Evolutionary conservation across 2,329 filamentous ascomycete species (phyloP).

Genomic region (Nigrospora osmanthi): DNA sequence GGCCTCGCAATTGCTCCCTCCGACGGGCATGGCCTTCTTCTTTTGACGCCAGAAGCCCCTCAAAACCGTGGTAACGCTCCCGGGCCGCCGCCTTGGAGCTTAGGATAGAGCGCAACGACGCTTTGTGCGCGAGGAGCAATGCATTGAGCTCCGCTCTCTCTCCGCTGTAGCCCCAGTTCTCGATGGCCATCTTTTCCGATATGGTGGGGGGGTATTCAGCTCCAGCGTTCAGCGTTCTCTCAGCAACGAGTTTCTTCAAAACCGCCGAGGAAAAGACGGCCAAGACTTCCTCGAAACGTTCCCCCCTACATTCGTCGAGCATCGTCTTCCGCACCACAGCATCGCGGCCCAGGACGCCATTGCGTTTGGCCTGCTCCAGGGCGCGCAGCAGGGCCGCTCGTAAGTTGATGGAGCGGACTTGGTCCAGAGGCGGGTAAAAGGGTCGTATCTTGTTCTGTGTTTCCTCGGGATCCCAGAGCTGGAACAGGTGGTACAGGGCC

Average conservation of each 20-base stretch:
- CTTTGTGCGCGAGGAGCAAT: conserved; percentile 67
- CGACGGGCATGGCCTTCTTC: conserved; percentile 48
- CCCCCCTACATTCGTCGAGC: conserved; percentile 92
- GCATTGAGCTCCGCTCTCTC: conserved; percentile 50
- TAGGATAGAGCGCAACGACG: conserved; percentile 52
- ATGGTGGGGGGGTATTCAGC: conserved; percentile 33
- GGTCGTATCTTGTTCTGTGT: conserved; percentile 75
- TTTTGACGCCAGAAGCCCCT: conserved; percentile 56
- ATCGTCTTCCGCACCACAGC: conserved; percentile 83
- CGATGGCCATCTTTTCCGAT: conserved; percentile 48
- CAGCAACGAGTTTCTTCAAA: conserved; percentile 58
- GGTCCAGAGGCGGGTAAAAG: conserved; percentile 85
- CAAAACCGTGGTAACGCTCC: conserved; percentile 54
- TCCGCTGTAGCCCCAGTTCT: conserved; percentile 49
- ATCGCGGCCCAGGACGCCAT: conserved; percentile 72
- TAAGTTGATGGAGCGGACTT: conserved; percentile 83
- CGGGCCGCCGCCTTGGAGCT: conserved; percentile 52
- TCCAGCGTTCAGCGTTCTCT: conserved; percentile 27
- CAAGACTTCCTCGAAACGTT: conserved; percentile 80
- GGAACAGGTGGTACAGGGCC: conserved; percentile 82
- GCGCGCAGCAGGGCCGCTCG: conserved; percentile 74
- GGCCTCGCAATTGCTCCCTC: conserved; percentile 34
- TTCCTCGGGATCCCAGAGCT: conserved; percentile 72
- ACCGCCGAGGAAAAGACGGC: conserved; percentile 78
- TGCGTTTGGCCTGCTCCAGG: conserved; percentile 82